Evolutionary conservation across 78 protist genomes (phyloP).

Genomic region (Dictyostelium intermedium): DNA sequence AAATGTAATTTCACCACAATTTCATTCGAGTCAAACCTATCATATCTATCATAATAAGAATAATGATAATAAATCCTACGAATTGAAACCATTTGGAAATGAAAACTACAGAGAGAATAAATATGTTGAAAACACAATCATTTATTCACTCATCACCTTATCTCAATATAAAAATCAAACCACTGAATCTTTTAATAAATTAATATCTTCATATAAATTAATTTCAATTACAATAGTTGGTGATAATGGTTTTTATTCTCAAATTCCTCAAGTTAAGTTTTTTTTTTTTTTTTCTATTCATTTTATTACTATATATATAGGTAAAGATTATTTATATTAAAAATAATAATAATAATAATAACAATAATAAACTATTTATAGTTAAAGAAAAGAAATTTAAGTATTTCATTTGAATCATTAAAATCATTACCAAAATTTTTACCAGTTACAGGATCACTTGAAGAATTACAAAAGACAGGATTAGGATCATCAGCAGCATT

Average conservation of each 20-base stretch:
- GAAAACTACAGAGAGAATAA: constrained; percentile 37
- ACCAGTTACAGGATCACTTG: background rate
- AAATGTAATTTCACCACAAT: constrained; percentile 73
- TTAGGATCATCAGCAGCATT: constrained; percentile 91
- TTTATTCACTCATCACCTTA: constrained; percentile 8
- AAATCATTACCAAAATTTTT: constrained; percentile 55
- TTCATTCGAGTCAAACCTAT: constrained; percentile 50
- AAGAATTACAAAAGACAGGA: constrained; percentile 90
- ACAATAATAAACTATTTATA: no score
- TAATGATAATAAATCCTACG: background rate
- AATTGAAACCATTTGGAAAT: constrained; percentile 6
- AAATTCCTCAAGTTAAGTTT: constrained; percentile 75
- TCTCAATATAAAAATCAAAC: background rate
- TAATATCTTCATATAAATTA: background rate
- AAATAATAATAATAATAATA: no score
- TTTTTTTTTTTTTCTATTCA: no score
- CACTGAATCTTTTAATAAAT: background rate
- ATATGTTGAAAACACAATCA: constrained; percentile 61
- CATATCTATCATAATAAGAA: background rate
- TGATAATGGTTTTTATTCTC: constrained; percentile 90
- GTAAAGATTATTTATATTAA: no score
- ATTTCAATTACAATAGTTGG: constrained; percentile 66
- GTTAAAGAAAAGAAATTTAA: constrained; percentile 37
- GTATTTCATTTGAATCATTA: constrained; percentile 51
- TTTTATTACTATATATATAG: no score